Evolutionary conservation across 441 rosid species (phyloP).

Genomic region (Pelargonium citronellum): DNA sequence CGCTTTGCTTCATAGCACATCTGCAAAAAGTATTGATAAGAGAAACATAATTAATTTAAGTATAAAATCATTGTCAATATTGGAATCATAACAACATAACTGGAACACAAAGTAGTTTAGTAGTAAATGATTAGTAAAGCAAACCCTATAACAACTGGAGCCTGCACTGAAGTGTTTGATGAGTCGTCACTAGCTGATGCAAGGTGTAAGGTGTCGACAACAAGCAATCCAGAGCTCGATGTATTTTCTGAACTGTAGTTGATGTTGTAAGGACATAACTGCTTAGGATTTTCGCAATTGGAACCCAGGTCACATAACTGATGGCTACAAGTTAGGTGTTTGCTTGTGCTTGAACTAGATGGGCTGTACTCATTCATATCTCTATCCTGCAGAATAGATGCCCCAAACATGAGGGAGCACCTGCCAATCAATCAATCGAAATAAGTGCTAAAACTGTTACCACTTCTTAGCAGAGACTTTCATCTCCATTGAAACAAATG

Average conservation of each 20-base stretch:
- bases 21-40: slow-evolving; percentile 25
- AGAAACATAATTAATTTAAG: background rate
- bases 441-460: slow-evolving; percentile 68
- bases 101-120: slow-evolving; percentile 12
- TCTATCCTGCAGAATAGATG: slow-evolving; percentile 89
- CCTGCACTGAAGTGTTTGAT: slow-evolving; percentile 46
- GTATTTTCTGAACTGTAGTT: slow-evolving; percentile 47
- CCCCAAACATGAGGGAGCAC: slow-evolving; percentile 87
- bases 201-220: slow-evolving; percentile 63
- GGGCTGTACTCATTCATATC: slow-evolving; percentile 68
- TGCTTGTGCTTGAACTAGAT: slow-evolving; percentile 64
- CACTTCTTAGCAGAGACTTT: slow-evolving; percentile 28
- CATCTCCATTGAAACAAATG: slow-evolving; percentile 11
- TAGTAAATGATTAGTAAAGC: slow-evolving; percentile 17
- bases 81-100: slow-evolving; percentile 9
- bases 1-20: slow-evolving; percentile 86
- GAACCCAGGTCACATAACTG: slow-evolving; percentile 47
- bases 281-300: slow-evolving; percentile 48
- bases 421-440: slow-evolving; percentile 90
- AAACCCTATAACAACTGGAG: slow-evolving; percentile 64
- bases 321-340: slow-evolving; percentile 58
- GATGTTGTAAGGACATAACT: slow-evolving; percentile 57
- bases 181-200: slow-evolving; percentile 34
- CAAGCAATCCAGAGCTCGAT: slow-evolving; percentile 72
- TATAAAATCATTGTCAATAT: background rate